A percentile compares a stretch with the other conserved stretches of the same genome.
Evolutionary conservation across 2,329 filamentous ascomycete genomes (phyloP).

Genomic region (Aspergillus fructus): DNA sequence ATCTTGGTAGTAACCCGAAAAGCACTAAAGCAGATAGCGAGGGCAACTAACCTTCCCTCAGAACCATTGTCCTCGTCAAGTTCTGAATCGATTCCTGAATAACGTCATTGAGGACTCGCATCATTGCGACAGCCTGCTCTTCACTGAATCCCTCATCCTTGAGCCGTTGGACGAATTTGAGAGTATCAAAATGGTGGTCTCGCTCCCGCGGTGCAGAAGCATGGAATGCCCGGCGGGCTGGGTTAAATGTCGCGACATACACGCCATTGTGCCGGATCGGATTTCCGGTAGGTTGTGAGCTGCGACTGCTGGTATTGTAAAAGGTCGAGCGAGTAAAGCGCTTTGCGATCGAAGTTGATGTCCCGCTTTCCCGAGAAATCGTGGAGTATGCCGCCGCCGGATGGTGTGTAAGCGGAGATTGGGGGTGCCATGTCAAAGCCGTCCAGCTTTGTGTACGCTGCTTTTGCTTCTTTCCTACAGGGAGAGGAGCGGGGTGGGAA

Average conservation of each 20-base stretch:
- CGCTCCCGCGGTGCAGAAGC: slow-evolving; percentile 60
- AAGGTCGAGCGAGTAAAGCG: slow-evolving; percentile 16
- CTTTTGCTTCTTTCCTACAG: slow-evolving; percentile 23
- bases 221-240: slow-evolving; percentile 57
- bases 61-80: slow-evolving; percentile 94
- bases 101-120: slow-evolving; percentile 94
- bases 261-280: slow-evolving; percentile 49
- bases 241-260: slow-evolving; percentile 45
- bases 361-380: slow-evolving; percentile 13
- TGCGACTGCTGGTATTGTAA: slow-evolving; percentile 11
- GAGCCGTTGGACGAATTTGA: slow-evolving; percentile 92
- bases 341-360: slow-evolving; percentile 22
- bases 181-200: slow-evolving; percentile 96
- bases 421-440: slow-evolving; percentile 23
- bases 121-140: slow-evolving; percentile 94
- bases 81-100: slow-evolving; percentile 99
- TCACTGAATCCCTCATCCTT: slow-evolving; percentile 93
- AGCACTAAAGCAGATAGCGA: background rate
- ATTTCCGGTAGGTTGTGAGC: slow-evolving; percentile 21
- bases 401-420: slow-evolving; percentile 9
- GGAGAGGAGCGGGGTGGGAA: slow-evolving; percentile 26
- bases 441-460: slow-evolving; percentile 24
- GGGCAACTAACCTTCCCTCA: slow-evolving; percentile 74
- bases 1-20: background rate
- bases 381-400: slow-evolving; percentile 11